These are phyloP conservation scores for Dalbergia cochinchinensis DNA, from an alignment of 306 rosid genomes.

Conservation along the genomic window DNA sequence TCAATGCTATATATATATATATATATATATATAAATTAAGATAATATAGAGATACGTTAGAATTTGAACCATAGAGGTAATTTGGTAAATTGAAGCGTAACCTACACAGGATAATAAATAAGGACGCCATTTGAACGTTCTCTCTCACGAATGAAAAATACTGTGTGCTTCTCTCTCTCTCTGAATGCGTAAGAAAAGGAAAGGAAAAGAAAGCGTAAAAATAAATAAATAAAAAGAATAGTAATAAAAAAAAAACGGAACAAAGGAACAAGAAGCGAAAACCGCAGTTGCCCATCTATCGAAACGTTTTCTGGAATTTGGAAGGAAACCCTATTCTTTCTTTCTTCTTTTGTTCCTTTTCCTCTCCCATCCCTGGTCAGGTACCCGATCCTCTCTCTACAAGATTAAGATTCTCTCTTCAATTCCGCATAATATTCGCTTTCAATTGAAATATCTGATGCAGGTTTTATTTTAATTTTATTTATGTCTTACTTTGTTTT, in stretches of 20 bases:
- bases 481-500: neutral
- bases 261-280: constrained; percentile 26
- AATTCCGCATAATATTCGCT: constrained; percentile 9
- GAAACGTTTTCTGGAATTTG: constrained; percentile 40
- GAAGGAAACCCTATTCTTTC: constrained; percentile 41
- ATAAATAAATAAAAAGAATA: neutral
- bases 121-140: constrained; percentile 44
- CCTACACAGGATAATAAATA: constrained; percentile 1
- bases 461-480: neutral
- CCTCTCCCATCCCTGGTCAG: constrained; percentile 39
- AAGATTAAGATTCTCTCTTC: constrained; percentile 37
- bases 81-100: constrained; percentile 19
- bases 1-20: no score
- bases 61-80: constrained; percentile 26
- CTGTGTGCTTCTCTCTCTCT: neutral
- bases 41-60: neutral
- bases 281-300: neutral
- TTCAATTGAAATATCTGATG: constrained; percentile 24
- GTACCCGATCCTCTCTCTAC: constrained; percentile 42
- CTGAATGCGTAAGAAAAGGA: neutral
- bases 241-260: neutral
- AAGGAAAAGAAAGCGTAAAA: constrained; percentile 8
- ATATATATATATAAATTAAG: no score
- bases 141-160: neutral
- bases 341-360: constrained; percentile 49